These are phyloP conservation scores for Monosporascus ibericus DNA, from an alignment of 2,329 filamentous ascomycete species.

Conservation along the genomic window DNA sequence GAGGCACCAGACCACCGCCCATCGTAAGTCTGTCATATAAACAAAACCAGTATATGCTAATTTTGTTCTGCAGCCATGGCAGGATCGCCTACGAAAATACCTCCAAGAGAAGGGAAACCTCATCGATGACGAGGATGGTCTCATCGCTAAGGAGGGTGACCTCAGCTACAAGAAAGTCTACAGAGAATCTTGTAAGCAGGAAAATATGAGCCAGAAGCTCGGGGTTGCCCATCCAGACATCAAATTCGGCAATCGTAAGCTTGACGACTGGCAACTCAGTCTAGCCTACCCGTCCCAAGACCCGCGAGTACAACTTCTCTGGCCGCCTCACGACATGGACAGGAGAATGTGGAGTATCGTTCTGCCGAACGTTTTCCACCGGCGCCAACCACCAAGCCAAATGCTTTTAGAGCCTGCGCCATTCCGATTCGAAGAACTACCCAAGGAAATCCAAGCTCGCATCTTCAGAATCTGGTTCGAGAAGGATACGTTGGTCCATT, in stretches of 20 bases:
- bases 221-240: conserved; percentile 24
- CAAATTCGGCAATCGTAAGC: conserved; percentile 5
- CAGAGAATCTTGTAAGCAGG: conserved; percentile 25
- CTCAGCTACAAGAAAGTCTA: conserved; percentile 15
- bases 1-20: background rate
- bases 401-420: conserved; percentile 2
- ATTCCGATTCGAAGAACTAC: conserved; percentile 27
- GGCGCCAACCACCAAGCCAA: background rate
- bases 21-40: background rate
- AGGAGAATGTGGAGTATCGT: too few relatives aligned
- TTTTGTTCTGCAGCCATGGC: conserved; percentile 7
- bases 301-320: background rate
- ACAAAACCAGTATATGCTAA: background rate
- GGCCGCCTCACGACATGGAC: too few relatives aligned
- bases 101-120: too few relatives aligned
- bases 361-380: too few relatives aligned
- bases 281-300: background rate
- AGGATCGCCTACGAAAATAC: conserved; percentile 1
- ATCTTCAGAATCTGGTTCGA: conserved; percentile 33
- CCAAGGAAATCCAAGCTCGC: conserved; percentile 19
- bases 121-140: too few relatives aligned
- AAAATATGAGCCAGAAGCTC: conserved; percentile 22
- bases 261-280: background rate
- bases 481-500: conserved; percentile 33
- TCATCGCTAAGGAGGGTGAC: too few relatives aligned